Conservation (phyloP, 352 stramenopile genomes). For the Globisporangium mamillatum region DNA sequence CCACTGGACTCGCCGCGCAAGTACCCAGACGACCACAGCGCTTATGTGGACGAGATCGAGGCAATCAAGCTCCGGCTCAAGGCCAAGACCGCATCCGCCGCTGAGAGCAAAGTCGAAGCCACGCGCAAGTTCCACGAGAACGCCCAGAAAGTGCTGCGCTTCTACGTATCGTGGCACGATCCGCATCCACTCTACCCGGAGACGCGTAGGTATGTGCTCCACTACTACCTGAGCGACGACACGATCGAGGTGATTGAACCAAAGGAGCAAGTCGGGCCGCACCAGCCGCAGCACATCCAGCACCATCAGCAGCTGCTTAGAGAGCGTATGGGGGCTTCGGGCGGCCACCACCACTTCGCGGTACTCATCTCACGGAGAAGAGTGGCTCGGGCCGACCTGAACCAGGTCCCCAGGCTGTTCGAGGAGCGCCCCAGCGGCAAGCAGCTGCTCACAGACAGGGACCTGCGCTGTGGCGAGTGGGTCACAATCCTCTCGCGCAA, state of each 20-base stretch:
- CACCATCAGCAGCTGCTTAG: constrained; percentile 17
- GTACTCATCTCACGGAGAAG: constrained; percentile 82
- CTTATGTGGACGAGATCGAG: constrained; percentile 51
- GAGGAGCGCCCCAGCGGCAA: constrained; percentile 11
- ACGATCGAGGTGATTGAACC: constrained; percentile 90
- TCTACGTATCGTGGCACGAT: constrained; percentile 92
- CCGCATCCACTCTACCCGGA: constrained; percentile 87
- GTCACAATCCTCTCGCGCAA: constrained; percentile 81
- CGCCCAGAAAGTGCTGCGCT: constrained; percentile 87
- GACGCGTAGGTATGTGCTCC: constrained; percentile 83
- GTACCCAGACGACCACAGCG: constrained; percentile 78
- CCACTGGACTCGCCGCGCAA: constrained; percentile 35
- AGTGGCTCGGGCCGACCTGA: constrained; percentile 40
- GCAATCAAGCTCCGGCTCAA: constrained; percentile 42
- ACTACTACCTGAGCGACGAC: constrained; percentile 93
- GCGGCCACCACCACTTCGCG: constrained; percentile 59
- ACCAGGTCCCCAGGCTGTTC: constrained; percentile 11
- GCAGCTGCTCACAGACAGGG: constrained; percentile 51
- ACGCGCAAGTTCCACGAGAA: constrained; percentile 75
- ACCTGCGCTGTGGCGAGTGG: constrained; percentile 82
- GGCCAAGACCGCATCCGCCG: constrained; percentile 23
- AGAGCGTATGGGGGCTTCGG: constrained; percentile 18
- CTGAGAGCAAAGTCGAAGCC: constrained; percentile 38
- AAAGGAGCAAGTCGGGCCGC: constrained; percentile 20
- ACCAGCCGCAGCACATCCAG: constrained; percentile 29